Evolutionary conservation across 1,139 yeast species (phyloP).

Genomic region (Suhomyces kunorum): DNA sequence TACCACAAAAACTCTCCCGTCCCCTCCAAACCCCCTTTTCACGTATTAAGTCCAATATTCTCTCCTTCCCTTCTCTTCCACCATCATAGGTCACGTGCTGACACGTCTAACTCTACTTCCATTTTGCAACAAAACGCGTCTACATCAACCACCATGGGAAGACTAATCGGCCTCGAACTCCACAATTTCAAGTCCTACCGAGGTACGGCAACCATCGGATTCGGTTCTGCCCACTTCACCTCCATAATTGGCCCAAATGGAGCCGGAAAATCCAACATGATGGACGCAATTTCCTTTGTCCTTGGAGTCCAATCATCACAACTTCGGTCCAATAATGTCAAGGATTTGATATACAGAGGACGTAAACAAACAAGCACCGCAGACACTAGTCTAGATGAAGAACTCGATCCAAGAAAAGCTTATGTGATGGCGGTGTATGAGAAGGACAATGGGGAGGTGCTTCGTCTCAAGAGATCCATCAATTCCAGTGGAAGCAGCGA

Average conservation of each 20-base stretch:
- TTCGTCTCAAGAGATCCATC: conserved; percentile 58
- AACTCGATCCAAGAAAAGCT: conserved; percentile 58
- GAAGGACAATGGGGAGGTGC: conserved; percentile 54
- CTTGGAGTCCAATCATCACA: conserved; percentile 81
- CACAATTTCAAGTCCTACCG: conserved; percentile 88
- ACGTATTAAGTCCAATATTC: no score
- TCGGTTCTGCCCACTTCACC: conserved; percentile 81
- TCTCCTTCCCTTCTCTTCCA: not conserved
- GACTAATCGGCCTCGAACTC: conserved; percentile 71
- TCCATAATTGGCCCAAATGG: conserved; percentile 98
- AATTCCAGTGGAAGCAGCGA: conserved; percentile 61
- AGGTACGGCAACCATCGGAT: conserved; percentile 74
- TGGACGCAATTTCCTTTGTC: conserved; percentile 97
- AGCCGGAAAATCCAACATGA: conserved; percentile 95
- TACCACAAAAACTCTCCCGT: no score
- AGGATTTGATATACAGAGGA: conserved; percentile 82
- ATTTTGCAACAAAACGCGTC: conserved; percentile 4
- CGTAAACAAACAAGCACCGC: conserved; percentile 30
- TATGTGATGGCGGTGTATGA: conserved; percentile 82
- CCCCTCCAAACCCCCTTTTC: no score
- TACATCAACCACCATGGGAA: conserved; percentile 56
- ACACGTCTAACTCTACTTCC: not conserved
- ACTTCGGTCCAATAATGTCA: conserved; percentile 70
- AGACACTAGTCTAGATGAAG: conserved; percentile 21
- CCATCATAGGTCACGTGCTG: not conserved